Evolutionary conservation across 2,329 filamentous ascomycete species (phyloP).

Genomic region (Calonectria montana): DNA sequence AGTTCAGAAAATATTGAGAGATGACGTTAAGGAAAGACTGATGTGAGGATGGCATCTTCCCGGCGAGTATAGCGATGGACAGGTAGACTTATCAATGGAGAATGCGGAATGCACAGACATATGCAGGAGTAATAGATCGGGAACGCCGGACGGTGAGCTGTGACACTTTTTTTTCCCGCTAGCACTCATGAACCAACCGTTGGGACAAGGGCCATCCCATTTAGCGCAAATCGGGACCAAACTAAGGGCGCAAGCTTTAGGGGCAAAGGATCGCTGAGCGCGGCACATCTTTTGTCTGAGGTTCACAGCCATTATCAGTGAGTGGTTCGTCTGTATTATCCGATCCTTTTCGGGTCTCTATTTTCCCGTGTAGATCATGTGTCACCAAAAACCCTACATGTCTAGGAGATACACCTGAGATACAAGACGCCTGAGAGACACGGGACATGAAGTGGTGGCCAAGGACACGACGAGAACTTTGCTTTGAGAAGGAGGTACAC

Average conservation of each 20-base stretch:
- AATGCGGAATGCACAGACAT: not conserved
- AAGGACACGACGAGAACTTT: too few relatives aligned
- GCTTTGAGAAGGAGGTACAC: too few relatives aligned
- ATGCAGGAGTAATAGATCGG: conserved; percentile 2
- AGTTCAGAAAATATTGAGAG: not conserved
- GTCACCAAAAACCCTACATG: too few relatives aligned
- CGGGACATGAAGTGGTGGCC: too few relatives aligned
- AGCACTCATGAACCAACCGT: not conserved
- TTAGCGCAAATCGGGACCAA: not conserved
- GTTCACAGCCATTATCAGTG: too few relatives aligned
- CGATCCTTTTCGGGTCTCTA: too few relatives aligned
- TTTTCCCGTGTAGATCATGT: too few relatives aligned
- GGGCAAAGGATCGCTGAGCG: not conserved
- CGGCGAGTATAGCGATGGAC: not conserved
- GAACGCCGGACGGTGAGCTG: conserved; percentile 6
- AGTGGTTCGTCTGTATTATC: too few relatives aligned
- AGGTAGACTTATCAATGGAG: not conserved
- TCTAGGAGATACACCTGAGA: too few relatives aligned
- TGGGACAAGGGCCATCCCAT: not conserved
- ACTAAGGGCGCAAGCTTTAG: not conserved
- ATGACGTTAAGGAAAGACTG: not conserved
- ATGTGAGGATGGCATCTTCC: not conserved
- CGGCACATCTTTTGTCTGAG: not conserved
- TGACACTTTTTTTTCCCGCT: not conserved
- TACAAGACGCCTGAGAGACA: too few relatives aligned